Base-by-base conservation (phyloP, 2,329 filamentous ascomycete genomes). In the Fonsecaea erecta region DNA sequence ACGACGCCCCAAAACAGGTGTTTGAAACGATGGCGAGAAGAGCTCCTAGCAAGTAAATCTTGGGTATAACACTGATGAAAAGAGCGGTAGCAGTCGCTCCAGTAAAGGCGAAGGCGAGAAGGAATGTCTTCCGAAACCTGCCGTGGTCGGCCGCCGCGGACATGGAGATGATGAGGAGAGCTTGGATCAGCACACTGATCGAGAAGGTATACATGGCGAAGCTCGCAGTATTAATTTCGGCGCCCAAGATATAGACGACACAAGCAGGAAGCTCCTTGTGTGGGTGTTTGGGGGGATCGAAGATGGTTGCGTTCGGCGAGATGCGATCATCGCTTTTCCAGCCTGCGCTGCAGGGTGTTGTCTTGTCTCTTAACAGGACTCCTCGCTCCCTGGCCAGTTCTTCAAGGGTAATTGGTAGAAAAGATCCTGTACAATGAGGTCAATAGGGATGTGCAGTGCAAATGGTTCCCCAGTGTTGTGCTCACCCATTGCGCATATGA, bases 191-290 rank as follows among this genome's bases (percentile, higher is more conserved):
- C 1, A 99, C 95, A 75, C 92, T 96, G 73, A 96, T 82, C 64
- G 93, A 96, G 78, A 99, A 99, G 1, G 93, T 97, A 79, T 98
- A 98, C 92, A 98, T 96, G 75, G 93, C 94, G 77, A 98, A 97
- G 77, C 91, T 96, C 37, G 94, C 93, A 0, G 94, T 97, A 78
- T 98, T 98, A 79, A 99, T 89, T 73, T 96, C 89, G 65, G 90
- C 77, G 5, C 94, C 94, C 26, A 96, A 80, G 4, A 98, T 82
- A 69, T 89, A 86, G 65, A 98, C 87, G 65, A 98, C 82, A 75
- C 95, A 99, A 75, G 70, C 65, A 52, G 64, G 71, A 66, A 66
- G 65, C 54, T 70, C 68, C 21, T 68, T 68, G 48, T 68, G 63
- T 18, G 32, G 48, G 52, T 69, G 57, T 35, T 63, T 66, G n/a